These are phyloP conservation scores for Kitagawia praeruptora DNA, from an alignment of 129 eudicot genomes.

Conservation along the genomic window DNA sequence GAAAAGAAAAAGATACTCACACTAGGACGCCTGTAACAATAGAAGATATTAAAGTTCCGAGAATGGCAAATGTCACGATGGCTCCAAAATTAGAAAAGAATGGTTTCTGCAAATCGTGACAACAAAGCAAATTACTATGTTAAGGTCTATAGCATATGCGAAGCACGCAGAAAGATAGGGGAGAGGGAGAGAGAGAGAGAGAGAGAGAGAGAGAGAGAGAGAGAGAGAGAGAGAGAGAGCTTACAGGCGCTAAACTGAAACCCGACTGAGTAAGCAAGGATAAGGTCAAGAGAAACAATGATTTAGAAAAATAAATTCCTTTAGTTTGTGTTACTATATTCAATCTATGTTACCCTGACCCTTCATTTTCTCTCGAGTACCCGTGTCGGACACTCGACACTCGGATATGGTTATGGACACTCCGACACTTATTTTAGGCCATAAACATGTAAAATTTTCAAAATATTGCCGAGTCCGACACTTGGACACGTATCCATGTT, in stretches of 20 bases:
- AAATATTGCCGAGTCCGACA: too few relatives aligned
- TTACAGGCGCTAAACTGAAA: constrained; percentile 95
- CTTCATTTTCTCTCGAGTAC: too few relatives aligned
- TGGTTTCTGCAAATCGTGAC: constrained; percentile 64
- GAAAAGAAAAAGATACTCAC: constrained; percentile 44
- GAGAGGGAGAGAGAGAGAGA: neutral
- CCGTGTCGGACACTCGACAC: too few relatives aligned
- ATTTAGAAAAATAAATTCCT: neutral
- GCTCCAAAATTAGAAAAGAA: constrained; percentile 99
- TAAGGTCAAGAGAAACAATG: constrained; percentile 55
- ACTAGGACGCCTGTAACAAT: constrained; percentile 83
- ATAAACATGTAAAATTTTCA: too few relatives aligned
- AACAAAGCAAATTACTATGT: neutral
- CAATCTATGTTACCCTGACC: too few relatives aligned
- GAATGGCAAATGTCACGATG: constrained; percentile 82
- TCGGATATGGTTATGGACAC: too few relatives aligned
- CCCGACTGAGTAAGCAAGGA: constrained; percentile 79
- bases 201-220: too few relatives aligned
- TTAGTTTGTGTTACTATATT: neutral
- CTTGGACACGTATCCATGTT: too few relatives aligned
- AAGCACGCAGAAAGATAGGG: neutral
- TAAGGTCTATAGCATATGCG: neutral
- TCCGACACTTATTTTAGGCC: too few relatives aligned
- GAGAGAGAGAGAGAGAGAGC: constrained; percentile 19
- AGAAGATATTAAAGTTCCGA: constrained; percentile 85